Percentiles rank a stretch among this genome's conserved stretches.
phyloP scores from a whole-genome alignment of 345 rosid species.

The Brassica carinata region DNA sequence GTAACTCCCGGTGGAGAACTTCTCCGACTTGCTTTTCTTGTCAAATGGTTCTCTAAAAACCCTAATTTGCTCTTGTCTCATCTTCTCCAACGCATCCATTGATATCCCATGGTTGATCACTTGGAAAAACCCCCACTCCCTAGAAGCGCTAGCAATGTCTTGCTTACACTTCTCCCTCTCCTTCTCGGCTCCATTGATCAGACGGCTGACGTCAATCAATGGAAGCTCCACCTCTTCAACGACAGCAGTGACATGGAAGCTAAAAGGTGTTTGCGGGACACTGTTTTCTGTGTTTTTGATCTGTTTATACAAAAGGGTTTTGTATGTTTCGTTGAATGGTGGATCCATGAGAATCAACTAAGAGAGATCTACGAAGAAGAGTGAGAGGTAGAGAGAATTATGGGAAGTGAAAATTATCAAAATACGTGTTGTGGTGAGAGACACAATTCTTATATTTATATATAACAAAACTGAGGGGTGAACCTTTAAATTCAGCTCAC shows the following conservation, averaged over 20 bases:
- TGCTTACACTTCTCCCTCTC: constrained; percentile 58
- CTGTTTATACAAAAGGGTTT: constrained; percentile 50
- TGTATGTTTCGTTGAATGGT: constrained; percentile 72
- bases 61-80: constrained; percentile 72
- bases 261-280: background rate
- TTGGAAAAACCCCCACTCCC: constrained; percentile 95
- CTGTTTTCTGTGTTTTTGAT: constrained; percentile 25
- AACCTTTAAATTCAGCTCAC: too few relatives aligned
- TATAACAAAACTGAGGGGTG: background rate
- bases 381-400: constrained; percentile 12
- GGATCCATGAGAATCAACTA: constrained; percentile 62
- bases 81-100: constrained; percentile 62
- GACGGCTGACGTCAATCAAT: constrained; percentile 59
- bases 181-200: constrained; percentile 16
- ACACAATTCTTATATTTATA: constrained; percentile 41
- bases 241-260: background rate
- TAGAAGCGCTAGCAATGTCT: constrained; percentile 74
- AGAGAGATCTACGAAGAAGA: constrained; percentile 34
- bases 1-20: constrained; percentile 74
- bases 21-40: constrained; percentile 56
- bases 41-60: constrained; percentile 75
- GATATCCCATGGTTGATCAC: constrained; percentile 89
- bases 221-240: constrained; percentile 83
- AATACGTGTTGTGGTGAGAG: constrained; percentile 44
- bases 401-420: constrained; percentile 37